Evolutionary conservation across 1,284 basidiomycete genomes (phyloP), one percentile per base, ranked within the genome.

Genomic region (Cerrena zonata): DNA sequence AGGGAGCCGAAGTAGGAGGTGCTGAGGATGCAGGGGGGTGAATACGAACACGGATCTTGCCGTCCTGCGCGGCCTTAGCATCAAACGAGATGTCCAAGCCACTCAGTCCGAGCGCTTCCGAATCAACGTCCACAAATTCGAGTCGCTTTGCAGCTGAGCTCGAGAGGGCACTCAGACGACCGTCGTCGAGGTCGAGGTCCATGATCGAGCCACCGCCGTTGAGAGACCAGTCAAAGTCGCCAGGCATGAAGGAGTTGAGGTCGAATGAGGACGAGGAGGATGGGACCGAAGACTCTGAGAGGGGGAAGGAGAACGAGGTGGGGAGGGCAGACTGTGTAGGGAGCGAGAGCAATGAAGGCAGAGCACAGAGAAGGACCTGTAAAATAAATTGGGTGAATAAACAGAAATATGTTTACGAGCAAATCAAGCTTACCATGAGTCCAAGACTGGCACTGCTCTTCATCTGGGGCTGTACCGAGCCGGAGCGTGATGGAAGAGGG

Each of bases 31-130:
- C 71, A 26, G 82, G 76, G 11, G 73, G 70, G 62, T 87, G 82
- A 56, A 88, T 86, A 55, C 80, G 76, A 39, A 88, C 84, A 52
- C 82, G 82, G 58, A 87, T 83, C 67, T 80, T 84, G 52, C 85
- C 82, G 60, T 84, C 77, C 56, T 83, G 77, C 42, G 76, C 72
- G 36, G 80, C 70, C 34, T 72, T 73, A 37, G 83, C 70, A 55
- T 86, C 84, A 59, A 89, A 86, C 40, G 83, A 84, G 61, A 89
- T 82, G 58, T 85, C 80, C 49, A 89, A 69, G 43, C 76, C 79
- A 51, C 76, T 76, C 43, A 85, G 70, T 45, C 70, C 76, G 30
- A 78, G 71, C 34, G 73, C 71, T 46, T 74, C 74, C 44, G 72
- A 59, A 54, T 79, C 75, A 23, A 74, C 69, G 47, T 73, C 75